phyloP scores from a whole-genome alignment of 208 protist genomes.

The Leishmania arabica region DNA sequence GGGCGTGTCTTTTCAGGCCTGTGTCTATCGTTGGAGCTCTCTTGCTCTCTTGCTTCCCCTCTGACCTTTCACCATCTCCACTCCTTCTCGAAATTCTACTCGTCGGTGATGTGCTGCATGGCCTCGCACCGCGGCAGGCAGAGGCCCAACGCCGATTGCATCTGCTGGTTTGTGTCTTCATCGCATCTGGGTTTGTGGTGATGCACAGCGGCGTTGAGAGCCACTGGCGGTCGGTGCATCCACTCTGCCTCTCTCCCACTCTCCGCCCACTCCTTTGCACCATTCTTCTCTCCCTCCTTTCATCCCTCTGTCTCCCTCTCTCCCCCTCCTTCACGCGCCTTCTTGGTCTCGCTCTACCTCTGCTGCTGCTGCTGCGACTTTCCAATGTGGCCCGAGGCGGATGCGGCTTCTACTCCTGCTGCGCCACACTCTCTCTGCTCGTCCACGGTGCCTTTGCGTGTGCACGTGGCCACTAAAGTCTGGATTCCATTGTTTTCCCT shows the following conservation, averaged over 20 bases:
- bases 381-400: background rate
- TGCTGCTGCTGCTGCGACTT: background rate
- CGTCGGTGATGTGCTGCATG: background rate
- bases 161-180: constrained; percentile 22
- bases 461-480: background rate
- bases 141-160: background rate
- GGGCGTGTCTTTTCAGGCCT: background rate
- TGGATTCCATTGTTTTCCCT: background rate
- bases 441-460: background rate
- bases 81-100: background rate
- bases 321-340: background rate
- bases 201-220: background rate
- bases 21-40: background rate
- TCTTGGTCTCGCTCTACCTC: background rate
- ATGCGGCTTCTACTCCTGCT: background rate
- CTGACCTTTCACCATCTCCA: background rate
- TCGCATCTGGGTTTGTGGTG: background rate
- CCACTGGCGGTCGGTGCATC: background rate
- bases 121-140: background rate
- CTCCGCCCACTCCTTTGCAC: background rate
- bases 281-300: background rate
- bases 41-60: background rate
- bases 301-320: background rate
- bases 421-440: background rate
- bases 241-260: background rate